These are phyloP conservation scores for Fraxinus nigra DNA, from an alignment of 305 asterid genomes.

Conservation along the genomic window DNA sequence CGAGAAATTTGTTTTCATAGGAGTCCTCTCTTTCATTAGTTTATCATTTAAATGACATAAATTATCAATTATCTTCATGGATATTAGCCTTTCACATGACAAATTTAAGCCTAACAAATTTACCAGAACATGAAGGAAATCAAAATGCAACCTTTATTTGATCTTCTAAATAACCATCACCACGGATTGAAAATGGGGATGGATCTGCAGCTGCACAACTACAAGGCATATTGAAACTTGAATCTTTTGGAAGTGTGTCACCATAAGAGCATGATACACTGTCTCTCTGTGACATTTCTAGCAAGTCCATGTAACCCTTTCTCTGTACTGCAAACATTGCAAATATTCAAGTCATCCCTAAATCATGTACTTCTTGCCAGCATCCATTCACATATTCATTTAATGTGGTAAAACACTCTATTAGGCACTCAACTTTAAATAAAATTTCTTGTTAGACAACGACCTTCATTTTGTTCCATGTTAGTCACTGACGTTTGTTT, in stretches of 20 bases:
- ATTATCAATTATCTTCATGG: background rate
- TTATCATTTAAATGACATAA: background rate
- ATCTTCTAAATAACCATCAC: conserved; percentile 61
- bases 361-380: background rate
- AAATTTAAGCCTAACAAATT: background rate
- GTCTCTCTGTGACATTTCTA: conserved; percentile 58
- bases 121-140: background rate
- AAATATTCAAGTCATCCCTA: conserved; percentile 9
- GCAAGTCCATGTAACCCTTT: conserved; percentile 70
- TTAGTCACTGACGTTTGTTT: background rate
- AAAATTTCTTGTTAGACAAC: background rate
- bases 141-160: conserved; percentile 53
- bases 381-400: background rate
- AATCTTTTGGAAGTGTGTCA: conserved; percentile 67
- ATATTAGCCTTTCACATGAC: background rate
- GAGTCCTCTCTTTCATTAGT: background rate
- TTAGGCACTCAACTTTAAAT: background rate
- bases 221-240: conserved; percentile 51
- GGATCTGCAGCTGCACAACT: conserved; percentile 83
- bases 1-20: background rate
- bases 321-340: conserved; percentile 50
- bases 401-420: background rate
- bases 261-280: conserved; percentile 48
- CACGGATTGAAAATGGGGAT: conserved; percentile 72
- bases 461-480: background rate